Evolutionary conservation across 2,329 filamentous ascomycete species (phyloP), one percentile per base, ranked within the genome.

Genomic region (Aspergillus fumigatiaffinis): DNA sequence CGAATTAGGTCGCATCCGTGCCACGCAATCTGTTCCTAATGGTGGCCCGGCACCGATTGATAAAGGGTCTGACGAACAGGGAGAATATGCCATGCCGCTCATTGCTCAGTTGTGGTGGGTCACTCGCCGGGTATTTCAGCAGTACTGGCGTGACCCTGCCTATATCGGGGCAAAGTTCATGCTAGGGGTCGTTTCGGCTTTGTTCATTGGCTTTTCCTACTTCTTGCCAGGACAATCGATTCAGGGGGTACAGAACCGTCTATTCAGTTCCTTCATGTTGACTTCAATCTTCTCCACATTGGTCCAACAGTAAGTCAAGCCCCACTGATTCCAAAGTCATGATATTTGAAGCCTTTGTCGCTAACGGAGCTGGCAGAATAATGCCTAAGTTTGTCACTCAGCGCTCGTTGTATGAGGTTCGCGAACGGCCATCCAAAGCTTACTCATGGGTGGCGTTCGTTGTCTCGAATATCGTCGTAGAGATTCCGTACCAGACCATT

Each of bases 201-300:
- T 94, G 14, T 94, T 93, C 73, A 90, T 95, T 67, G 91, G 90
- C 44, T 91, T 92, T 74, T 87, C 88, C 59, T 92, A 94, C 77
- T 91, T 85, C 81, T 82, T 85, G 23, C 87, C 89, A 1, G 81
- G 84, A 32, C 88, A 90, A 76, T 87, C 84, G 35, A 82, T 88
- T 38, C 90, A 92, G 71, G 91, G 91, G 60, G 79, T 95, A 4
- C 89, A 93, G 75, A 94, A 95, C 76, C 90, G 94, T 71, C 91
- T 93, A 85, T 95, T 95, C 69, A 83, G 85, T 71, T 88, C 96
- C 63, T 96, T 95, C 82, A 89, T 93, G 82, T 77, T 93, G 54
- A 78, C 89, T 55, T 92, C 87, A 41, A 85, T 95, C 68, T 95
- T 95, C 69, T 88, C 88, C 52, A 76, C 76, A 57, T 60, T 77